Base-by-base conservation (phyloP, 805 yeast species). In the Kodamaea hsintzibuensis region DNA sequence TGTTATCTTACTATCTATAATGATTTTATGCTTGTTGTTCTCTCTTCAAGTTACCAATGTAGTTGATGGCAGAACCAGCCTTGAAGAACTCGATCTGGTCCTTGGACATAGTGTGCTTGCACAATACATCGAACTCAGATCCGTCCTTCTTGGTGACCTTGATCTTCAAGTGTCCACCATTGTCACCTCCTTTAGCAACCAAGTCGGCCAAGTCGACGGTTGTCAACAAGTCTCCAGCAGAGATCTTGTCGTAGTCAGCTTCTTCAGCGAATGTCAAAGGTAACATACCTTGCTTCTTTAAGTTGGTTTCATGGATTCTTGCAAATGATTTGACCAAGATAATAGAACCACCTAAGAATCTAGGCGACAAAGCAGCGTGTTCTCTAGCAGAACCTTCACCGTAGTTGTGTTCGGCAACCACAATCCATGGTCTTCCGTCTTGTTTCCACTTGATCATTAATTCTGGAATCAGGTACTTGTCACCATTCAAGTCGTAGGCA, bases 331-430 rank as follows among this genome's bases (percentile, higher is more conserved):
- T 93, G 63, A 90, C 96, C 57, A 93, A 77, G 58, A 93, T 88
- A 59, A 91, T 83, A 55, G 86, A 75, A 58, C 99, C 98, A 56
- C 98, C 98, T 45, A 95, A 80, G 78, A 89, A 95, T 73, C 96
- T 83, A 53, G 98, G 99, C 35, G 95, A 90, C 61, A 95, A 79
- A 13, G 98, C 98, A 46, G 99, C 99, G 67, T 93, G 99, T 82
- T 93, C 99, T 84, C 99, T 91, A 67, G 98, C 93, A 60, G 98
- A 92, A 82, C 99, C 99, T 83, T 93, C 99, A 83, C 99, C 99
- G 70, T 92, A 90, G 83, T 93, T 93, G 80, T 93, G 98, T 71
- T 91, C 98, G 78, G 98, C 99, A 71, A 95, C 88, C 45, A 95
- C 98, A 60, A 85, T 81, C 99, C 99, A 93, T 17, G 96, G 95